phyloP scores from a whole-genome alignment of 306 rosid species.

The Lablab purpureus region DNA sequence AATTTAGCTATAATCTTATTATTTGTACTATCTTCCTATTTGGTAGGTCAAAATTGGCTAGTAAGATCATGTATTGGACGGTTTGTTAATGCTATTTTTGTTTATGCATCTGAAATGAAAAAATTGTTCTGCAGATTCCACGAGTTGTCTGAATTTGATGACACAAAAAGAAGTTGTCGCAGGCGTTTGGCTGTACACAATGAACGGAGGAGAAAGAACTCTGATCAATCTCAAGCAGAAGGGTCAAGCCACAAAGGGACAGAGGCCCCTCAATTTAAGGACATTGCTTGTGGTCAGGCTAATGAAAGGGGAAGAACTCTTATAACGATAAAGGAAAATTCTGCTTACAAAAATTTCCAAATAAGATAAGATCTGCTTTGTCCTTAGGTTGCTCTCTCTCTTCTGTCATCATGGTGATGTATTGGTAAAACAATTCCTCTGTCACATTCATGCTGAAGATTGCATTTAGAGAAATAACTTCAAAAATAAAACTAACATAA shows the following conservation, averaged over 20 bases:
- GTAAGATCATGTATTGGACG: conserved; percentile 1
- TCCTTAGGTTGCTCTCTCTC: conserved; percentile 69
- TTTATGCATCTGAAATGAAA: not conserved
- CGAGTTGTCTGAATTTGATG: conserved; percentile 71
- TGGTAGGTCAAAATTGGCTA: conserved; percentile 12
- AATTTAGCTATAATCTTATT: not conserved
- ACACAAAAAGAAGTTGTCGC: conserved; percentile 72
- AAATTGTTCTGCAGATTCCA: conserved; percentile 62
- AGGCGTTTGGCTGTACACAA: conserved; percentile 81
- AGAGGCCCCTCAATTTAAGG: conserved; percentile 51
- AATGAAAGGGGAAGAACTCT: conserved; percentile 63
- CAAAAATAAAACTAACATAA: not conserved
- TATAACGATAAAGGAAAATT: conserved; percentile 49
- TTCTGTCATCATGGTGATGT: conserved; percentile 64
- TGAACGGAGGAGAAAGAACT: conserved; percentile 69
- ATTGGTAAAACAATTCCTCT: not conserved
- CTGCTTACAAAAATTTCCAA: conserved; percentile 56
- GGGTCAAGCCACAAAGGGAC: conserved; percentile 61
- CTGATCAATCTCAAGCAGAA: conserved; percentile 57
- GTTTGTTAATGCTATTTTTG: not conserved
- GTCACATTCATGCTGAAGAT: not conserved
- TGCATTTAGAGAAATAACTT: conserved; percentile 21
- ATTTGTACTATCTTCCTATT: not conserved
- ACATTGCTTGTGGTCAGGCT: conserved; percentile 51
- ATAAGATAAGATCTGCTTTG: conserved; percentile 53